Percentiles rank a stretch among this genome's conserved stretches.
Conservation (phyloP, 1,284 basidiomycete genomes). For the Ustilago bromivora region DNA sequence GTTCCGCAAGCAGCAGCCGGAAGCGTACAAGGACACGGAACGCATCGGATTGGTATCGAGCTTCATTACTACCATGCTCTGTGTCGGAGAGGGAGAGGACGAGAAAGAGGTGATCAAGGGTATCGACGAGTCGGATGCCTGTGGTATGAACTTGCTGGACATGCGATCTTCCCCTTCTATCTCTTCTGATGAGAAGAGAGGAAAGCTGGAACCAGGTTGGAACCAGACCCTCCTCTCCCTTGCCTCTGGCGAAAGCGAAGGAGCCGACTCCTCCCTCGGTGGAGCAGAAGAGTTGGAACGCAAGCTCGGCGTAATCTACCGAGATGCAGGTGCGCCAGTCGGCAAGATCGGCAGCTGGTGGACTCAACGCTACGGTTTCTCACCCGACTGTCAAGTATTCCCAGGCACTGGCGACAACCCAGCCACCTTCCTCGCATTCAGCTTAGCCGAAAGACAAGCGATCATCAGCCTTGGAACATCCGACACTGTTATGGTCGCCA, state of each 20-base stretch:
- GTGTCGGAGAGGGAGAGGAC: constrained; percentile 70
- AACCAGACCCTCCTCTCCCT: constrained; percentile 51
- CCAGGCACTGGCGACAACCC: constrained; percentile 94
- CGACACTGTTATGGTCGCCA: constrained; percentile 84
- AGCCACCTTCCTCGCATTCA: constrained; percentile 82
- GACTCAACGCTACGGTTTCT: constrained; percentile 81
- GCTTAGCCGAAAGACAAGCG: constrained; percentile 80
- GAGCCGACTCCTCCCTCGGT: constrained; percentile 34
- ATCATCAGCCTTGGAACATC: constrained; percentile 91
- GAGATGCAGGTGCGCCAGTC: constrained; percentile 78
- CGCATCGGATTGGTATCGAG: constrained; percentile 85
- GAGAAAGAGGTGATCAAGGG: constrained; percentile 74
- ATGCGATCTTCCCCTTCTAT: constrained; percentile 75
- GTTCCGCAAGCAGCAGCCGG: constrained; percentile 75
- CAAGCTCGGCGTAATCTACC: constrained; percentile 82
- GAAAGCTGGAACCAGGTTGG: constrained; percentile 55
- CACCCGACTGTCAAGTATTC: constrained; percentile 81
- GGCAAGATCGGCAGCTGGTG: constrained; percentile 81
- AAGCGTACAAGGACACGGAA: constrained; percentile 77
- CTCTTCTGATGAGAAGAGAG: constrained; percentile 74
- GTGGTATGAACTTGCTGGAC: constrained; percentile 84
- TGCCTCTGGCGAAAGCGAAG: constrained; percentile 71
- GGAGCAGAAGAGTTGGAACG: constrained; percentile 75
- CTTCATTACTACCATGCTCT: constrained; percentile 83
- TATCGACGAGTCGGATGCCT: constrained; percentile 78